phyloP scores from a whole-genome alignment of 148 eudicot genomes.

The Persicaria maculosa region DNA sequence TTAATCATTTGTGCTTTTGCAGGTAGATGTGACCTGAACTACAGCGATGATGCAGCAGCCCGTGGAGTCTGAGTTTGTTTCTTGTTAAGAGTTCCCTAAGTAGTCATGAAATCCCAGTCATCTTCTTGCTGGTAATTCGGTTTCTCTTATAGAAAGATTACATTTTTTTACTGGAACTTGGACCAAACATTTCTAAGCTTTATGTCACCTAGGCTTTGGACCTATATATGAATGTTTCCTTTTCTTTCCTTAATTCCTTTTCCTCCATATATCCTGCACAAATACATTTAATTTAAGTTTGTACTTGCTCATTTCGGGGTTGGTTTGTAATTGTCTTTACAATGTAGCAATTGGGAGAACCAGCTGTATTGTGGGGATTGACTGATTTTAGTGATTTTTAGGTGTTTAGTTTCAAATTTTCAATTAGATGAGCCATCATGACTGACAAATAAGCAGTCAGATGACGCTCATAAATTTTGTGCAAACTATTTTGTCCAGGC shows the following conservation, averaged over 20 bases:
- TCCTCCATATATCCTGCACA: background rate
- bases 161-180: background rate
- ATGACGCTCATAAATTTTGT: background rate
- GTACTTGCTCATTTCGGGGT: background rate
- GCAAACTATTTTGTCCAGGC: background rate
- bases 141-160: background rate
- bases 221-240: background rate
- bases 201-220: background rate
- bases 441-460: background rate
- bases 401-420: constrained; percentile 2
- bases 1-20: background rate
- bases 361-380: background rate
- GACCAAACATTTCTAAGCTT: background rate
- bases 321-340: background rate
- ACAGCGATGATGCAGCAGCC: background rate
- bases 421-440: background rate
- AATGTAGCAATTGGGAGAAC: background rate
- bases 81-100: background rate
- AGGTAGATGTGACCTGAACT: background rate
- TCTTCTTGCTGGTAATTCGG: background rate
- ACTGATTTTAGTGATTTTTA: background rate
- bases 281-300: background rate
- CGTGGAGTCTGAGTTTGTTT: background rate
- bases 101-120: background rate
- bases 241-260: background rate